Percentiles rank a stretch among this genome's conserved stretches.
Conservation (phyloP, 192 early-diverging fungal species). For the Mortierella alpina region DNA sequence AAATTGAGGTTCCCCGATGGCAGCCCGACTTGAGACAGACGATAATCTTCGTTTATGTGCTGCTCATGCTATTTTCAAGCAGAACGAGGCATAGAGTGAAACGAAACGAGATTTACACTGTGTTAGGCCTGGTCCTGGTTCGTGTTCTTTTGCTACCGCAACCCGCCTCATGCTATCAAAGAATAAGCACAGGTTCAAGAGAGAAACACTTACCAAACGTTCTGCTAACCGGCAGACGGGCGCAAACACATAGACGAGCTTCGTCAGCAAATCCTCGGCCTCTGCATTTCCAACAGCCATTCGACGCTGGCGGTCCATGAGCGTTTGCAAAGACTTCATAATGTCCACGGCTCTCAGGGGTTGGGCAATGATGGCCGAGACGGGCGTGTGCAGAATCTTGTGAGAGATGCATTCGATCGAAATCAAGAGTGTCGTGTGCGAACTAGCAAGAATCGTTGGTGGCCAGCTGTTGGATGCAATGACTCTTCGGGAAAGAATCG, state of each 20-base stretch:
- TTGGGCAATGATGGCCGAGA: constrained; percentile 34
- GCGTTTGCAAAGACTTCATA: constrained; percentile 70
- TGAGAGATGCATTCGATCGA: constrained; percentile 66
- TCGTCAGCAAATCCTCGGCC: constrained; percentile 69
- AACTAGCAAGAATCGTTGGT: constrained; percentile 67
- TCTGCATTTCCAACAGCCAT: constrained; percentile 70
- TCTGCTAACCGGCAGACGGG: constrained; percentile 72
- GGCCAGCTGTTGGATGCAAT: constrained; percentile 75
- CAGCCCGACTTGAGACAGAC: constrained; percentile 12
- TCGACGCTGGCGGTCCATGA: constrained; percentile 68
- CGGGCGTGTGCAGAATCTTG: constrained; percentile 66
- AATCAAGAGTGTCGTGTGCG: constrained; percentile 60
- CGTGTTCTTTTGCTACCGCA: neutral
- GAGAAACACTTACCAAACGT: constrained; percentile 58
- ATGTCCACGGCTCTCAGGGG: constrained; percentile 63
- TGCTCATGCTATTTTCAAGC: constrained; percentile 33
- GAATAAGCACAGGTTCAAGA: neutral
- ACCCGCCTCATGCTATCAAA: neutral
- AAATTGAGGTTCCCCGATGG: constrained; percentile 34
- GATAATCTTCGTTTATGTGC: constrained; percentile 30
- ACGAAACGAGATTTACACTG: no score
- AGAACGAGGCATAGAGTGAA: neutral
- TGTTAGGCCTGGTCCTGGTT: no score
- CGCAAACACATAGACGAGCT: constrained; percentile 68
- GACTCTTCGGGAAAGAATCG: constrained; percentile 52